These are phyloP conservation scores for Colletotrichum neosansevieriae DNA, from an alignment of 2,329 filamentous ascomycete species.

Conservation along the genomic window DNA sequence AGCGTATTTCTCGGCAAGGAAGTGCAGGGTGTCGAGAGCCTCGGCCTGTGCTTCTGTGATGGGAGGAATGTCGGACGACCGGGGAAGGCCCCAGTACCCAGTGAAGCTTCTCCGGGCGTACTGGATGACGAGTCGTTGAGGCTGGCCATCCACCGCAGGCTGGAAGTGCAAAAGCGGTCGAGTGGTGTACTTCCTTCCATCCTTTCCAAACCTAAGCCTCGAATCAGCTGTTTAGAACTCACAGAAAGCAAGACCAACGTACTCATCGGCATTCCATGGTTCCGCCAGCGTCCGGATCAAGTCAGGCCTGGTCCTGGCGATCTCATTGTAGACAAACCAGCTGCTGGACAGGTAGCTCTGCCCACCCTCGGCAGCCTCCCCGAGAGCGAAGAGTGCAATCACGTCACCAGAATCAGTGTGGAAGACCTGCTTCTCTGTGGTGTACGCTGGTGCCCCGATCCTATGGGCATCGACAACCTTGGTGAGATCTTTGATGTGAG, in stretches of 20 bases:
- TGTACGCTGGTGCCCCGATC: conserved; percentile 71
- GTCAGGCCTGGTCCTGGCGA: conserved; percentile 69
- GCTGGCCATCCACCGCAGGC: conserved; percentile 55
- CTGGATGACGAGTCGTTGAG: conserved; percentile 69
- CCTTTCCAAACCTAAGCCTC: conserved; percentile 61
- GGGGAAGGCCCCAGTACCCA: conserved; percentile 66
- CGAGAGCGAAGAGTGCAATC: conserved; percentile 68
- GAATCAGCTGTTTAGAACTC: background rate
- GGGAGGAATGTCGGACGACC: conserved; percentile 66
- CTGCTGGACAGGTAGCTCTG: conserved; percentile 69
- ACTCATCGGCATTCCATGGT: conserved; percentile 62
- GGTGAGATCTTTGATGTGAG: conserved; percentile 73
- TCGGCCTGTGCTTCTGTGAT: conserved; percentile 66
- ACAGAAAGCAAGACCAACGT: conserved; percentile 26
- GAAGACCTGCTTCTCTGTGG: conserved; percentile 71
- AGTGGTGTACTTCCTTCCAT: conserved; percentile 56
- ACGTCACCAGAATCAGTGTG: conserved; percentile 73
- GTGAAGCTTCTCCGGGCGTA: conserved; percentile 71
- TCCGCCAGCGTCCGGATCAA: conserved; percentile 67
- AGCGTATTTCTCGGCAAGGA: conserved; percentile 59
- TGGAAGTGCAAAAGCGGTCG: conserved; percentile 70
- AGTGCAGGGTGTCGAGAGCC: conserved; percentile 64
- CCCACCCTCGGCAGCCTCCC: conserved; percentile 65
- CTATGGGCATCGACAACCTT: conserved; percentile 47
- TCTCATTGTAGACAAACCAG: conserved; percentile 72